Evolutionary conservation across 176 grass and related monocot species (phyloP), one percentile per base, ranked within the genome.

Genomic region (Hsuehochloa calcarea): DNA sequence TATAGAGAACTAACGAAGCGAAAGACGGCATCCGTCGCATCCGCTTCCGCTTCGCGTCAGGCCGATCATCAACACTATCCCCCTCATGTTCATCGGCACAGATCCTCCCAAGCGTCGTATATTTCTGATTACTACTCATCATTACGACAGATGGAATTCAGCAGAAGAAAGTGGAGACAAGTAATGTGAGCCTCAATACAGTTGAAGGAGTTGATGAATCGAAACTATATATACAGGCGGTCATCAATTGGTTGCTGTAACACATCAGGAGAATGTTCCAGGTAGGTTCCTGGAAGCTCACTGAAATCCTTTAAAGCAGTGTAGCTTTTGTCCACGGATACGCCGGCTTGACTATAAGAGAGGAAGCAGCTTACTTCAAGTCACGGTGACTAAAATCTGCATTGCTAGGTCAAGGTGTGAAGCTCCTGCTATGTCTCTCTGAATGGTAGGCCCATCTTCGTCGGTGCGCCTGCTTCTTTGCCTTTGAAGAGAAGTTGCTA

Each of bases 221-320:
- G 44, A 38, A 75, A 35, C 15, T 22, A 55, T 58, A 37, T 74
- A 51, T 75, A 39, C 12, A 70, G 20, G 19, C 22, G 39, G 27
- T 75, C 17, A 29, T 56, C 15, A 37, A 39, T 54, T 56, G 29
- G 15, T 58, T 39, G 51, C 29, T 58, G 72, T 16, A 52, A 58
- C 34, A 58, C 34, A 34, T 20, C 72, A 75, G 4, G 15, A 38
- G 72, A 75, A 75, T 75, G 50, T 37, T 75, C 72, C 17, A 56
- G 31, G 72, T 38, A 39, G 46, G 50, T 75, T 75, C 50, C 72
- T 37, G 72, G 72, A 75, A 75, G 72, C 31, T 75, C 27, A 39
- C 17, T 55, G 50, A 17, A 75, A 58, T 29, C 44, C 26, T 73
- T 50, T 9, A 72, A 6, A 7, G 0, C 70, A 31, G 12, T 15